Evolutionary conservation across 495 filamentous ascomycete species (phyloP), one percentile per base, ranked within the genome.

Genomic region (Neurospora sp.): DNA sequence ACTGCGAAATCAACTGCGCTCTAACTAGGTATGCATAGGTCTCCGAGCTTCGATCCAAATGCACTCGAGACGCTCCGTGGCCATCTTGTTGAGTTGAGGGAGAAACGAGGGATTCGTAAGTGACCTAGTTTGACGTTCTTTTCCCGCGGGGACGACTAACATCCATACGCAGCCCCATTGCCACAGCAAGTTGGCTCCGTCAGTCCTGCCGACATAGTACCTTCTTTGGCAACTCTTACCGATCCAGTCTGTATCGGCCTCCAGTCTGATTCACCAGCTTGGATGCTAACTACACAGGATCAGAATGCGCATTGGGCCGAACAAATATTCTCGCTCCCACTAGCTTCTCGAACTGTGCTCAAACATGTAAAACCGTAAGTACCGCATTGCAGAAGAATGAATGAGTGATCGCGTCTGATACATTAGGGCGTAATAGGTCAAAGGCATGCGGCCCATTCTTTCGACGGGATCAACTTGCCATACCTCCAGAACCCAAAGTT

Each of bases 251-350:
- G 53, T 65, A 9, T 31, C 27, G 12, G 53, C 53, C 53, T 35
- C 27, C 14, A 65, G 27, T 37, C 53, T 37, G 7, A 31, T 65
- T 35, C 27, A 65, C 53, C 53, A 37, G 53, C 53, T 65, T 65
- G 53, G 6, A 65, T 22, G 45, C 18, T 39, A 10, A 22, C 31
- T 39, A 40, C 53, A 65, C 53, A 35, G 18, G 2, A 27, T 20
- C 45, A 80, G 75, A 75, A 74, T 48, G 70, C 76, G 9, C 76
- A 81, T 48, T 89, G 87, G 87, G 86, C 87, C 37, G 84, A 89
- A 75, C 83, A 86, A 20, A 87, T 89, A 38, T 89, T 89, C 72
- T 86, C 87, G 6, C 80, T 86, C 5, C 85, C 84, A 1, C 78
- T 87, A 59, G 84, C 85, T 9, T 84, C 84, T 20, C 79, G 85